A percentile compares a stretch with the other conserved stretches of the same genome.
Evolutionary conservation across 1,284 basidiomycete genomes (phyloP).

Genomic region (Marasmius fiardii): DNA sequence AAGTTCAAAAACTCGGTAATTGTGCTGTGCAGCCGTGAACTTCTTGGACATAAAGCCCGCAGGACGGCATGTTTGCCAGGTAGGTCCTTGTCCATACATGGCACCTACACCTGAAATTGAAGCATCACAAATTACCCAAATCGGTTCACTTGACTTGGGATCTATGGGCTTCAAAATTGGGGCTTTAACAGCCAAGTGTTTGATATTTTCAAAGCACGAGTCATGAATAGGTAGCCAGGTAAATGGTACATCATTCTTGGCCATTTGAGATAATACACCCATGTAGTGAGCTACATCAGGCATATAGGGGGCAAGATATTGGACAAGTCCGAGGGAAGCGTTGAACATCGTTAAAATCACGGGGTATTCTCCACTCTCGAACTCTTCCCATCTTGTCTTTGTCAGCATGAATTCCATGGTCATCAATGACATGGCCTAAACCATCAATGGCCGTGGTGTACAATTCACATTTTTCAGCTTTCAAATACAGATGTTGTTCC

Average conservation of each 20-base stretch:
- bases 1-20: constrained; percentile 32
- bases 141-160: background rate
- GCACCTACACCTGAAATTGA: constrained; percentile 33
- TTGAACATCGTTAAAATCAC: constrained; percentile 33
- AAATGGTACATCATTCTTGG: constrained; percentile 13
- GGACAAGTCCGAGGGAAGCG: constrained; percentile 36
- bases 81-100: constrained; percentile 33
- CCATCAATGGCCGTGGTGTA: constrained; percentile 27
- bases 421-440: constrained; percentile 27
- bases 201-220: constrained; percentile 12
- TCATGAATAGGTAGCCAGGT: constrained; percentile 13
- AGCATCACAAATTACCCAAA: constrained; percentile 32
- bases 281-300: constrained; percentile 31
- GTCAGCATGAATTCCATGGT: constrained; percentile 24
- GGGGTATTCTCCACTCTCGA: constrained; percentile 28
- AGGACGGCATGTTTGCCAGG: constrained; percentile 29
- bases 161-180: constrained; percentile 12
- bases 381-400: constrained; percentile 21
- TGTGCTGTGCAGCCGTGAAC: constrained; percentile 32
- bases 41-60: constrained; percentile 40
- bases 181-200: constrained; percentile 4
- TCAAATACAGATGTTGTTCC: constrained; percentile 19
- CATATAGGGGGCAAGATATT: constrained; percentile 38
- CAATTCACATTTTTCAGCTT: constrained; percentile 28
- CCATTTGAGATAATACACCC: constrained; percentile 14